phyloP scores from a whole-genome alignment of 305 asterid species.

The Fraxinus latifolia region DNA sequence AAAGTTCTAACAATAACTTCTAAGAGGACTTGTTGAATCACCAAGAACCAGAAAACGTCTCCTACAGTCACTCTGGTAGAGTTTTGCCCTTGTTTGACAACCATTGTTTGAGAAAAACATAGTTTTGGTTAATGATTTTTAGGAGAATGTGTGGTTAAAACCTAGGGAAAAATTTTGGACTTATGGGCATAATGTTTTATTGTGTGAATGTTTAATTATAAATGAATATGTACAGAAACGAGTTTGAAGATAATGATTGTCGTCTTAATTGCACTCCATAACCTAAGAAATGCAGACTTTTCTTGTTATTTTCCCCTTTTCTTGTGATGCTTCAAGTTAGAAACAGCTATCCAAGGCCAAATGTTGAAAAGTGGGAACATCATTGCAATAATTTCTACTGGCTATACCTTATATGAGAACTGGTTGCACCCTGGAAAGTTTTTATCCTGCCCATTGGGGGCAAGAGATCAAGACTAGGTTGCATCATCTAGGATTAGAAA shows the following conservation, averaged over 20 bases:
- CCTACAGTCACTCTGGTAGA: neutral
- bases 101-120: too few relatives aligned
- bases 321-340: neutral
- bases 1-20: too few relatives aligned
- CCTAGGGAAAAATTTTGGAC: too few relatives aligned
- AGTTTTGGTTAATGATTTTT: too few relatives aligned
- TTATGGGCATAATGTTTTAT: too few relatives aligned
- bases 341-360: neutral
- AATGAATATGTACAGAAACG: too few relatives aligned
- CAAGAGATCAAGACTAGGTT: neutral
- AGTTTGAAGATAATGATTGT: neutral
- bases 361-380: neutral
- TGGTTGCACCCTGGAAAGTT: neutral
- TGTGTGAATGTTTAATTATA: too few relatives aligned
- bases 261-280: neutral
- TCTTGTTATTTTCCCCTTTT: neutral
- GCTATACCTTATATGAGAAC: neutral
- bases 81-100: neutral
- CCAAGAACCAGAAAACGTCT: neutral
- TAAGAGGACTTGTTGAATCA: too few relatives aligned
- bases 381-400: neutral
- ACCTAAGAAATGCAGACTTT: neutral
- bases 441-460: neutral
- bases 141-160: too few relatives aligned
- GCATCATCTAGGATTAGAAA: neutral